Evolutionary conservation across 345 rosid genomes (phyloP), one percentile per base, ranked within the genome.

Genomic region (Acer saccharum): DNA sequence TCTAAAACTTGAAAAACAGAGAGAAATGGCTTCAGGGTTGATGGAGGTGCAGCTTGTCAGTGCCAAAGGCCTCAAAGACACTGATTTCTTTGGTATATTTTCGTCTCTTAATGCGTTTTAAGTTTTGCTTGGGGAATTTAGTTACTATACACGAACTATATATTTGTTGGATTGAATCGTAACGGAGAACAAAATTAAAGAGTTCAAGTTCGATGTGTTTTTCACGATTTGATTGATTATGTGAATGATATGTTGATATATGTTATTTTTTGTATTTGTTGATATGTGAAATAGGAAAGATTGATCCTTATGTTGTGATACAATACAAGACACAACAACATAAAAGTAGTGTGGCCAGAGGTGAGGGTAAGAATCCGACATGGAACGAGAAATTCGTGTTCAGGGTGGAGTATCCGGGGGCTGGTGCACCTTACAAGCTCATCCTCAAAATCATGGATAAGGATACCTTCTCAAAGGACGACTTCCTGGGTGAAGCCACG

Each of bases 391-490:
- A 66, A 60, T 55, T 92, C 25, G 84, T 50, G 20, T 89, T 95
- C 87, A 88, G 76, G 69, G 97, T 81, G 66, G 98, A 96, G 78
- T 94, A 88, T 84, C 99, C 99, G 8, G 92, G 94, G 66, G 75
- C 83, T 58, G 93, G 90, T 41, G 52, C 71, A 3, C 90, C 85
- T 18, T 89, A 89, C 85, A 88, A 86, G 84, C 86, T 96, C 76
- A 78, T 58, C 66, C 88, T 93, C 68, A 90, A 82, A 68, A 84
- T 93, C 83, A 93, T 95, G 97, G 99, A 95, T 88, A 85, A 87
- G 65, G 98, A 95, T 79, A 92, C 88, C 62, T 90, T 95, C 87
- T 80, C 96, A 14, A 0, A 83, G 0, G 99, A 93, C 65, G 99
- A 95, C 77, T 84, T 70, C 66, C 68, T 95, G 6, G 99, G 99